phyloP scores from a whole-genome alignment of 2,329 filamentous ascomycete species.

The Colletotrichum ledebouriae region DNA sequence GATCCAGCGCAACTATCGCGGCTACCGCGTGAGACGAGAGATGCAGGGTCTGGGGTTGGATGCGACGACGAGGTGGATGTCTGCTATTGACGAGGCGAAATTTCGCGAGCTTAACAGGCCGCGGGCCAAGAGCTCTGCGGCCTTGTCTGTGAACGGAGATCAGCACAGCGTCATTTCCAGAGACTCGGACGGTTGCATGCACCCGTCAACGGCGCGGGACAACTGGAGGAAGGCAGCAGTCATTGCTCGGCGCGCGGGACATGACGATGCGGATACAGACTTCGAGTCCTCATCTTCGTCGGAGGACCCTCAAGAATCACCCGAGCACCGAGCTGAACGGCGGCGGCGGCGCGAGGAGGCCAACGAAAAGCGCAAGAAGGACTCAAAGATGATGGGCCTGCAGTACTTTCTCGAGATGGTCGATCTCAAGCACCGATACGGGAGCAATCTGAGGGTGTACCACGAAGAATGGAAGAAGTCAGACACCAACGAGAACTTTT shows the following conservation, averaged over 20 bases:
- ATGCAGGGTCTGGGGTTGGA: slow-evolving; percentile 77
- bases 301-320: slow-evolving; percentile 49
- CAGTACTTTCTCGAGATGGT: slow-evolving; percentile 91
- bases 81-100: slow-evolving; percentile 71
- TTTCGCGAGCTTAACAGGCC: slow-evolving; percentile 66
- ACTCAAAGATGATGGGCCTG: slow-evolving; percentile 84
- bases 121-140: slow-evolving; percentile 50
- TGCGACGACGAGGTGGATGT: slow-evolving; percentile 78
- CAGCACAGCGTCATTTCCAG: slow-evolving; percentile 35
- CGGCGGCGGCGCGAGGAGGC: slow-evolving; percentile 60
- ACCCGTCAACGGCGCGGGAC: slow-evolving; percentile 63
- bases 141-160: slow-evolving; percentile 28
- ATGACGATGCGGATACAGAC: slow-evolving; percentile 70
- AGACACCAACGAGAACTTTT: slow-evolving; percentile 88
- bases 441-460: slow-evolving; percentile 83
- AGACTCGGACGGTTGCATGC: slow-evolving; percentile 36
- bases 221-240: slow-evolving; percentile 83
- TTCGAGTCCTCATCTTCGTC: slow-evolving; percentile 50
- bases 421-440: slow-evolving; percentile 88
- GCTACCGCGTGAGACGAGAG: slow-evolving; percentile 80
- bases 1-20: slow-evolving; percentile 81
- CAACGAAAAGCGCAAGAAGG: slow-evolving; percentile 71
- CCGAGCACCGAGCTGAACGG: slow-evolving; percentile 55
- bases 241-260: slow-evolving; percentile 79
- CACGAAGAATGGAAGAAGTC: slow-evolving; percentile 86